Percentiles rank a stretch among this genome's conserved stretches.
Conservation (phyloP, 306 rosid species). For the Castanea mollissima region DNA sequence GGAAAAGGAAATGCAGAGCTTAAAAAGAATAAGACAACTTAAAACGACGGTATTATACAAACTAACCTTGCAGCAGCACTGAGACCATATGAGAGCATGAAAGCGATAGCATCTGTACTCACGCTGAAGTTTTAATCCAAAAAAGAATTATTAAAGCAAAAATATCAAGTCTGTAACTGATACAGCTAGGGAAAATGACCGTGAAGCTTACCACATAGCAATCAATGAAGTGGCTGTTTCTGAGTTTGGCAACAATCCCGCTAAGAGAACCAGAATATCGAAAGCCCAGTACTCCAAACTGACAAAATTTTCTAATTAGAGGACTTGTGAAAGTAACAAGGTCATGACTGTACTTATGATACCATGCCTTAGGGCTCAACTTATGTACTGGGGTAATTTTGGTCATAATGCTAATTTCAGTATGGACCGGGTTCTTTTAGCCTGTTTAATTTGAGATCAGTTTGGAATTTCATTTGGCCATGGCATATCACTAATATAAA, state of each 20-base stretch:
- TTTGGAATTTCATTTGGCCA: too few species aligned
- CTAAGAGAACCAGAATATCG: slow-evolving; percentile 73
- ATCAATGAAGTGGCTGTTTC: slow-evolving; percentile 65
- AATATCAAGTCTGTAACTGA: neutral
- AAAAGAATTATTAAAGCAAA: neutral
- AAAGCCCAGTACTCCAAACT: slow-evolving; percentile 96
- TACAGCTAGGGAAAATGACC: neutral
- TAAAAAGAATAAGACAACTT: neutral
- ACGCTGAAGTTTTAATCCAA: slow-evolving; percentile 38
- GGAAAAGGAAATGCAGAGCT: too few species aligned
- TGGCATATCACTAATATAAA: too few species aligned
- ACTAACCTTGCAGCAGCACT: slow-evolving; percentile 80
- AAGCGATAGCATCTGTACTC: slow-evolving; percentile 63
- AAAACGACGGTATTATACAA: neutral
- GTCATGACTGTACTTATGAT: neutral
- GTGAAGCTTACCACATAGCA: slow-evolving; percentile 70
- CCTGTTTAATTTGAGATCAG: too few species aligned
- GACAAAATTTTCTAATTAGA: slow-evolving; percentile 17
- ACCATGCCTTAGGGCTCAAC: too few species aligned
- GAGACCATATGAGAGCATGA: slow-evolving; percentile 69
- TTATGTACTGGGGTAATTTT: too few species aligned
- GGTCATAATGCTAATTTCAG: too few species aligned
- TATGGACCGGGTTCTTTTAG: too few species aligned
- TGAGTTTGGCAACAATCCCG: slow-evolving; percentile 70
- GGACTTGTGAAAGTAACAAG: neutral